Evolutionary conservation across 2,329 filamentous ascomycete species (phyloP).

Genomic region (Ambrosiella cleistominuta): DNA sequence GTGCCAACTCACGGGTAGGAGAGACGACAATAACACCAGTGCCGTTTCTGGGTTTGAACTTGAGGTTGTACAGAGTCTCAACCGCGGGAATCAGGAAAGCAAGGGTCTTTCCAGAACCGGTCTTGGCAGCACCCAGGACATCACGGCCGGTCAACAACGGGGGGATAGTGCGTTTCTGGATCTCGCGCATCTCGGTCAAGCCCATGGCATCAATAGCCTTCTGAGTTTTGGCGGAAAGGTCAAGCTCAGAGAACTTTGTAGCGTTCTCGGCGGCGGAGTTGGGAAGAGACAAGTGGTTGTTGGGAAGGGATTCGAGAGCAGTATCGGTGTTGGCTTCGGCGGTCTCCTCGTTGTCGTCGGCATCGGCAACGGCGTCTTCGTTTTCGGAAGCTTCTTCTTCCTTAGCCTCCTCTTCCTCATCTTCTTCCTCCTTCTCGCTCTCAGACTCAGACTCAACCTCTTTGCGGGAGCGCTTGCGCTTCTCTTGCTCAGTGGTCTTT

Average conservation of each 20-base stretch:
- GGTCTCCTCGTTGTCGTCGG: slow-evolving; percentile 8
- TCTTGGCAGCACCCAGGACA: slow-evolving; percentile 89
- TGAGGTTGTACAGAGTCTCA: slow-evolving; percentile 76
- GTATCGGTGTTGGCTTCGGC: slow-evolving; percentile 13
- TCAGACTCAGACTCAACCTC: slow-evolving; percentile 15
- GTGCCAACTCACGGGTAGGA: slow-evolving; percentile 78
- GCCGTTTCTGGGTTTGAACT: slow-evolving; percentile 88
- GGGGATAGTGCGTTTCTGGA: slow-evolving; percentile 74
- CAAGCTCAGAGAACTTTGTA: slow-evolving; percentile 61
- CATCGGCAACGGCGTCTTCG: slow-evolving; percentile 12
- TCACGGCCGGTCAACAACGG: slow-evolving; percentile 78
- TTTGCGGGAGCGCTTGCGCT: slow-evolving; percentile 17
- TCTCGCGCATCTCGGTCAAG: slow-evolving; percentile 89
- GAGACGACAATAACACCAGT: slow-evolving; percentile 86
- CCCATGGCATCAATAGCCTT: slow-evolving; percentile 80
- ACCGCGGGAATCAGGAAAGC: slow-evolving; percentile 88
- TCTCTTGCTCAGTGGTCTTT: slow-evolving; percentile 19
- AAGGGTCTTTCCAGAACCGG: slow-evolving; percentile 86
- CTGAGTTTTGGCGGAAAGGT: slow-evolving; percentile 75
- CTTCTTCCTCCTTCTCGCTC: slow-evolving; percentile 14
- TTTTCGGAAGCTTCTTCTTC: slow-evolving; percentile 15
- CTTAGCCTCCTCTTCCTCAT: slow-evolving; percentile 14
- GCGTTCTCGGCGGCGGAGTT: slow-evolving; percentile 42
- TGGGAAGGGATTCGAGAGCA: slow-evolving; percentile 19
- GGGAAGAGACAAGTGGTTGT: slow-evolving; percentile 31